These are phyloP conservation scores for Penicillium sp. DNA, from an alignment of 2,329 filamentous ascomycete genomes.

Conservation along the genomic window DNA sequence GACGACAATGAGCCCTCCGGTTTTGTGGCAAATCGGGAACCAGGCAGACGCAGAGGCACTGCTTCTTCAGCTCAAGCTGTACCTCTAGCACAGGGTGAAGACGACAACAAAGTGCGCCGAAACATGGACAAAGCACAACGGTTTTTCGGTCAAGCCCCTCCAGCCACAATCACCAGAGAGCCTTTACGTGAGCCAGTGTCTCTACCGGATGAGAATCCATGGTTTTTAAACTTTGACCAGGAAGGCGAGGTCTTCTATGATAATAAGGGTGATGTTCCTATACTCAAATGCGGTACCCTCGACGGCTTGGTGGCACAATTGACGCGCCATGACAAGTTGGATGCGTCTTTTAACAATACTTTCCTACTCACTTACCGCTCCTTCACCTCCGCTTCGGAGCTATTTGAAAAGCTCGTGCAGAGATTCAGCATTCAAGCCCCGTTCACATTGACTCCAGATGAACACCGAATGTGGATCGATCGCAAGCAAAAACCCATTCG, in stretches of 20 bases:
- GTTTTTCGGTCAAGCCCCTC: slow-evolving; percentile 46
- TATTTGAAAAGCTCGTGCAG: slow-evolving; percentile 89
- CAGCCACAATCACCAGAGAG: slow-evolving; percentile 35
- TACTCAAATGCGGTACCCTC: slow-evolving; percentile 84
- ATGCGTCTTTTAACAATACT: slow-evolving; percentile 94
- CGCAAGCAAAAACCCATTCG: slow-evolving; percentile 94
- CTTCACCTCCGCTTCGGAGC: slow-evolving; percentile 82
- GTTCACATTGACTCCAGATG: slow-evolving; percentile 67
- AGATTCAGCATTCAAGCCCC: slow-evolving; percentile 91
- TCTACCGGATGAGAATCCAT: slow-evolving; percentile 71
- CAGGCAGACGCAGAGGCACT: slow-evolving; percentile 33
- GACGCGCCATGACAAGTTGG: slow-evolving; percentile 90
- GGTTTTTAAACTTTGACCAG: slow-evolving; percentile 79
- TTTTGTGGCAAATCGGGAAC: slow-evolving; percentile 28
- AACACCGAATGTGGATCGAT: slow-evolving; percentile 85
- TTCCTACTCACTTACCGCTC: slow-evolving; percentile 96
- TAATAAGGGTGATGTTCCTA: slow-evolving; percentile 67
- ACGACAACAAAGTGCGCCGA: slow-evolving; percentile 37
- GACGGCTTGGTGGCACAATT: slow-evolving; percentile 89
- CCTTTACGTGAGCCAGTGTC: slow-evolving; percentile 40
- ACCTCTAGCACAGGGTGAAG: slow-evolving; percentile 28
- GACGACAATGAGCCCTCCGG: slow-evolving; percentile 23
- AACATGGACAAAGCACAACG: slow-evolving; percentile 46
- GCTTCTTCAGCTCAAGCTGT: slow-evolving; percentile 44
- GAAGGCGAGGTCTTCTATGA: slow-evolving; percentile 90